These are phyloP conservation scores for Lactarius pseudohatsudake DNA, from an alignment of 768 basidiomycete genomes.

Conservation along the genomic window DNA sequence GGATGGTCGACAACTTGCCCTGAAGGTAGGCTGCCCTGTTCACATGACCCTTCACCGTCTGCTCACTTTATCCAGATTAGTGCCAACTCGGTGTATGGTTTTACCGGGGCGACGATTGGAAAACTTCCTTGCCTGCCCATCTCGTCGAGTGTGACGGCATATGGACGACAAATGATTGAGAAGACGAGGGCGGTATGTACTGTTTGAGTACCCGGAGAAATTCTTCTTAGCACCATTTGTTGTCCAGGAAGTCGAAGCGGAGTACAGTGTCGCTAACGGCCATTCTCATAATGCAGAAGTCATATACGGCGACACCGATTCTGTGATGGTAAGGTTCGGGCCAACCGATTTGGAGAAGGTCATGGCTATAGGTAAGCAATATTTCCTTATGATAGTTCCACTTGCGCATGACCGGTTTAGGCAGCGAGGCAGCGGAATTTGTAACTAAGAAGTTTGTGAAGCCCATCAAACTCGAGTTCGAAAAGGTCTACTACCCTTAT, in stretches of 20 bases:
- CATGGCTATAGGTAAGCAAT: slow-evolving; percentile 79
- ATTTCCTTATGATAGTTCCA: slow-evolving; percentile 4
- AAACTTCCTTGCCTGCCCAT: slow-evolving; percentile 95
- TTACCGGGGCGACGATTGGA: slow-evolving; percentile 96
- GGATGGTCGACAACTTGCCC: slow-evolving; percentile 93
- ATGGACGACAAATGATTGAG: slow-evolving; percentile 99
- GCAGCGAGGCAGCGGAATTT: slow-evolving; percentile 87
- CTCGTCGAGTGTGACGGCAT: slow-evolving; percentile 92
- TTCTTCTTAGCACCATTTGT: slow-evolving; percentile 1
- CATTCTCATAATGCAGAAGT: slow-evolving; percentile 86
- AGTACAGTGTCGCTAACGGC: slow-evolving; percentile 84
- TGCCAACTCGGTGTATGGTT: slow-evolving; percentile 98
- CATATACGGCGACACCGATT: slow-evolving; percentile 99
- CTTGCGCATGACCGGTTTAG: slow-evolving; percentile 41
- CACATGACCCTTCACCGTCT: not conserved
- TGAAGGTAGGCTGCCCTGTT: slow-evolving; percentile 61
- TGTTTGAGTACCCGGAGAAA: not conserved
- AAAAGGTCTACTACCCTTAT: slow-evolving; percentile 99
- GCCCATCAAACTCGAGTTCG: slow-evolving; percentile 98
- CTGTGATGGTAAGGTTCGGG: slow-evolving; percentile 98
- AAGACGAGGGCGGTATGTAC: slow-evolving; percentile 78
- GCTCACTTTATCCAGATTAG: slow-evolving; percentile 63
- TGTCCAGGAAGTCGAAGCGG: slow-evolving; percentile 78
- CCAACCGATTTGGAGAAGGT: slow-evolving; percentile 81
- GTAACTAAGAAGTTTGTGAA: slow-evolving; percentile 90